Percentiles rank a stretch among this genome's conserved stretches.
Conservation (phyloP, 202 grass and related monocot genomes). For the Thinopyrum obtusiflorum region DNA sequence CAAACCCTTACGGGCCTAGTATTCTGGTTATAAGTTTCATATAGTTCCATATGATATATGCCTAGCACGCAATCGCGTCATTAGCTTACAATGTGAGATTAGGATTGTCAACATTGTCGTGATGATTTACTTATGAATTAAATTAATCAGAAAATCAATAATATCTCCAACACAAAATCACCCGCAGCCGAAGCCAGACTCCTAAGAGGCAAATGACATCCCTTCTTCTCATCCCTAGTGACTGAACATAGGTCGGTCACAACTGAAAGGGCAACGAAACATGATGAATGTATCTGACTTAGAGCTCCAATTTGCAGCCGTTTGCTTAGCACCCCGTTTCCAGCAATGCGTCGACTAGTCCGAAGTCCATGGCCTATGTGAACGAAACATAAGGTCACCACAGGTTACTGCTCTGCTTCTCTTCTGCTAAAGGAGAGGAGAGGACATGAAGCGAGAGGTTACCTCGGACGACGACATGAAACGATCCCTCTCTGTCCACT, state of each 20-base stretch:
- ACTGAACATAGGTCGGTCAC: neutral
- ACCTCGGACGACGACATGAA: slow-evolving; percentile 81
- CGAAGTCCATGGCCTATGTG: slow-evolving; percentile 80
- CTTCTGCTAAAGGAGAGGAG: neutral
- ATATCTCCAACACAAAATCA: too few relatives aligned
- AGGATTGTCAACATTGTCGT: too few relatives aligned
- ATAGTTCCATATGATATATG: too few relatives aligned
- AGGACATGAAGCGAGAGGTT: slow-evolving; percentile 4
- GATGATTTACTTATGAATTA: too few relatives aligned
- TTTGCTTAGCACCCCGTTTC: slow-evolving; percentile 56
- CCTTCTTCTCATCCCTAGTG: neutral
- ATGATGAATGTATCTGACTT: neutral
- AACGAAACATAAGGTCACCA: neutral
- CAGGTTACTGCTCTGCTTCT: neutral
- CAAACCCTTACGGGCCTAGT: too few relatives aligned
- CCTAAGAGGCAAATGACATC: neutral
- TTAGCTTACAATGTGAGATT: too few relatives aligned
- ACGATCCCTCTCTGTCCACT: slow-evolving; percentile 67
- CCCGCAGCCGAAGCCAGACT: too few relatives aligned
- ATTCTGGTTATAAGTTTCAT: too few relatives aligned
- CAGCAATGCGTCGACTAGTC: slow-evolving; percentile 63
- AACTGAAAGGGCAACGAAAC: neutral
- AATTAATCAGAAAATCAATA: too few relatives aligned
- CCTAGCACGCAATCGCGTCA: too few relatives aligned
- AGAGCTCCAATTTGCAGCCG: neutral